phyloP scores from a whole-genome alignment of 495 filamentous ascomycete genomes.

The Aspergillus mulundensis region DNA sequence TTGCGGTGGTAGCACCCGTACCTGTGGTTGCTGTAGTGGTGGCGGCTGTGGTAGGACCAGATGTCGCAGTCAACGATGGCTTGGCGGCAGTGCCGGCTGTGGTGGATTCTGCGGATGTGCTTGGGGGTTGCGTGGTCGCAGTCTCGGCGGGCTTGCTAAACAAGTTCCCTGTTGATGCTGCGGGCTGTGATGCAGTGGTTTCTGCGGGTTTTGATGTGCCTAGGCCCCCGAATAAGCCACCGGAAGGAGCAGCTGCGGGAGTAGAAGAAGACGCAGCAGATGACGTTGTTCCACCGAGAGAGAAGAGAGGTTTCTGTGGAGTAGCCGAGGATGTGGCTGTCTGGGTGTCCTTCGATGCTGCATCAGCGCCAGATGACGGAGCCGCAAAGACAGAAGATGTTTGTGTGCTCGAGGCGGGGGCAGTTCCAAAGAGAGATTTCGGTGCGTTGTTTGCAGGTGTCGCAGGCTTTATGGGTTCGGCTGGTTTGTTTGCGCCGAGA shows the following conservation, averaged over 20 bases:
- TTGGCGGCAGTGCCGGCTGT: conserved; percentile 16
- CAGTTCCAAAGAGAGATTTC: conserved; percentile 30
- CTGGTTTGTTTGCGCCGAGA: conserved; percentile 32
- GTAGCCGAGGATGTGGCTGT: conserved; percentile 31
- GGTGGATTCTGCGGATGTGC: conserved; percentile 16
- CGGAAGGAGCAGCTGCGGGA: conserved; percentile 33
- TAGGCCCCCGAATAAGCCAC: conserved; percentile 35
- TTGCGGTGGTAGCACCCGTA: conserved; percentile 18
- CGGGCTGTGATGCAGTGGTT: conserved; percentile 25
- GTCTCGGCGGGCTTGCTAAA: conserved; percentile 28
- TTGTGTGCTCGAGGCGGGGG: conserved; percentile 21
- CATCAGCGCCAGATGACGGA: conserved; percentile 24
- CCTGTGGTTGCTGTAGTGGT: conserved; percentile 22
- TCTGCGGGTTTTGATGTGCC: conserved; percentile 35
- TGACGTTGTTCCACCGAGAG: conserved; percentile 32
- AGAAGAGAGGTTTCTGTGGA: conserved; percentile 41
- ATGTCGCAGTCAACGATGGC: conserved; percentile 13
- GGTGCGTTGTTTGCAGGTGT: conserved; percentile 21
- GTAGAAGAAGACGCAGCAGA: conserved; percentile 36
- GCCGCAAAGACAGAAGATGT: conserved; percentile 38
- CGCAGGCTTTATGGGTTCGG: conserved; percentile 37
- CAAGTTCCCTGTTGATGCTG: conserved; percentile 22
- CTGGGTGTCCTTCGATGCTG: conserved; percentile 28
- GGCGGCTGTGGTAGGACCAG: conserved; percentile 16
- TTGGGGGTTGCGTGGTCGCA: conserved; percentile 15